Evolutionary conservation across 345 rosid species (phyloP), one percentile per base, ranked within the genome.

Genomic region (Hirschfeldia incana): DNA sequence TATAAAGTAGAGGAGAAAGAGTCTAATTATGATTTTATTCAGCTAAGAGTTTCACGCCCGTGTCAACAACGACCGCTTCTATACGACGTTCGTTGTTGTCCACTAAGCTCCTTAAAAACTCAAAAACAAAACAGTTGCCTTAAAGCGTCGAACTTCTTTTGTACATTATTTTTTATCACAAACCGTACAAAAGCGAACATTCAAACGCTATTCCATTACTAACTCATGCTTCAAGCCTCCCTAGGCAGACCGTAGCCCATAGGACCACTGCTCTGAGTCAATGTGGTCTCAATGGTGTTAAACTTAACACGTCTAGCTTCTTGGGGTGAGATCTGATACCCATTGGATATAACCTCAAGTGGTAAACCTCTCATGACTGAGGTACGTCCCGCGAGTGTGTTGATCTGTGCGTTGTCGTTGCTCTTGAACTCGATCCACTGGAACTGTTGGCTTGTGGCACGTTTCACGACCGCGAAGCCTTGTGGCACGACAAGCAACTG

Each of bases 341-440:
- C 79, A 15, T 75, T 75, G 39, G 62, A 42, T 53, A 80, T 42
- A 15, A 80, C 72, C 73, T 80, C 76, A 4, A 75, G 34, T 55
- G 83, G 83, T 44, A 80, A 74, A 26, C 79, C 79, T 30, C 15
- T 55, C 70, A 80, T 53, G 67, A 64, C 70, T 11, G 83, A 80
- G 62, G 63, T 80, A 11, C 83, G 83, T 2, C 83, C 83, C 9
- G 83, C 76, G 2, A 80, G 78, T n/a, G 78, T 29, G 16, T 79
- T 60, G 66, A 79, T n/a, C 13, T 73, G 77, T 9, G 82, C 82
- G 34, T 79, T 79, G 17, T 61, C 78, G 65, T 85, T 84, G 44
- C 95, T 88, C 85, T 86, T 88, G 86, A 93, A 89, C 4, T 86
- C 67, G 5, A 94, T 65, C 88, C 92, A 89, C 44, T 88, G 87